A percentile compares a stretch with the other conserved stretches of the same genome.
These are phyloP conservation scores for Aegilops longissima DNA, from an alignment of 176 grass and related monocot species.

Conservation along the genomic window DNA sequence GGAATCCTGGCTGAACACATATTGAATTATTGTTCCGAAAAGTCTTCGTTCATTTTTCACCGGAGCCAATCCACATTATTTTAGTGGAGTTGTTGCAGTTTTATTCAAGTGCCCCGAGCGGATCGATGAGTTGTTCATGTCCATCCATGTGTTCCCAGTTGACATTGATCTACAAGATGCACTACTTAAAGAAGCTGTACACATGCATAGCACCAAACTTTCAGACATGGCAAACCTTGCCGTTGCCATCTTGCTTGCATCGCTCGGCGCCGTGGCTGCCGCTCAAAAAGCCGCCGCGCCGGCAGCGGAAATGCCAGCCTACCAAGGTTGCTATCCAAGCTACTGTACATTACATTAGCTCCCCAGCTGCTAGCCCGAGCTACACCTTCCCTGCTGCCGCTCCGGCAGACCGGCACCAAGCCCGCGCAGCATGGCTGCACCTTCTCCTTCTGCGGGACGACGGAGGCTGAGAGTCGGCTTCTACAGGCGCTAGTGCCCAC, in stretches of 20 bases:
- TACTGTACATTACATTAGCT: too few species aligned
- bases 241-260: not conserved
- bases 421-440: not conserved
- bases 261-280: not conserved
- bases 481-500: slow-evolving; percentile 43
- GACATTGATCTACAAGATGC: not conserved
- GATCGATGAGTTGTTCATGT: not conserved
- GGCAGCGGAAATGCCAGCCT: not conserved
- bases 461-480: slow-evolving; percentile 17
- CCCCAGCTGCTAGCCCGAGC: not conserved
- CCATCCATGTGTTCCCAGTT: slow-evolving; percentile 16
- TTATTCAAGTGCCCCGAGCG: too few species aligned
- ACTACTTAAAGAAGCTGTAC: not conserved
- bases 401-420: not conserved
- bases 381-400: not conserved
- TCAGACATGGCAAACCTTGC: not conserved
- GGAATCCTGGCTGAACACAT: too few species aligned
- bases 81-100: too few species aligned
- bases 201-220: not conserved
- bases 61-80: too few species aligned
- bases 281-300: not conserved
- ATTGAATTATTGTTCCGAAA: too few species aligned
- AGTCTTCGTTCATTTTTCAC: too few species aligned
- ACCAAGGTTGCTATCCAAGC: not conserved
- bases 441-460: not conserved